Conservation (phyloP, 139 green algal genomes). For the Chara braunii region DNA sequence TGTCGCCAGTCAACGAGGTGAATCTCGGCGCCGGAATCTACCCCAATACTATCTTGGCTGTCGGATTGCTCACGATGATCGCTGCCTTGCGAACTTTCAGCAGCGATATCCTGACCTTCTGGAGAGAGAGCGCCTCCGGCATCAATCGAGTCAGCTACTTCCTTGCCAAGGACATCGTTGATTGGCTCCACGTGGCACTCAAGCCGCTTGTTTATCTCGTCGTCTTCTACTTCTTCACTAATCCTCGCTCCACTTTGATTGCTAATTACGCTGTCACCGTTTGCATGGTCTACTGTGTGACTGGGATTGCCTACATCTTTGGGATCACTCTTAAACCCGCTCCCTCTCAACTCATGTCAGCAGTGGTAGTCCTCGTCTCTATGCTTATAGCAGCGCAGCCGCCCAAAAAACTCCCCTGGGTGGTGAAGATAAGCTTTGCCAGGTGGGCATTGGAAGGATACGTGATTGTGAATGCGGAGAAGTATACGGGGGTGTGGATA, state of each 20-base stretch:
- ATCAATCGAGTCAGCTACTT: constrained; percentile 33
- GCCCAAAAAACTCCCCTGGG: not conserved
- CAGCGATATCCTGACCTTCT: constrained; percentile 19
- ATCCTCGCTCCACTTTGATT: constrained; percentile 20
- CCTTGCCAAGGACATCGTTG: constrained; percentile 28
- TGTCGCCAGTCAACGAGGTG: constrained; percentile 15
- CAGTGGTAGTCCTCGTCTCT: not conserved
- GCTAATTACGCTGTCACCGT: constrained; percentile 23
- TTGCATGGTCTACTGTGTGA: constrained; percentile 1
- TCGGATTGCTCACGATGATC: constrained; percentile 28
- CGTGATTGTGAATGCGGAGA: constrained; percentile 12
- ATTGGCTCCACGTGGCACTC: constrained; percentile 9
- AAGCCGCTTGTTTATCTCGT: constrained; percentile 27
- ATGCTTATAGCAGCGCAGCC: not conserved
- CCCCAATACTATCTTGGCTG: constrained; percentile 19
- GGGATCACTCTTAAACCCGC: constrained; percentile 7
- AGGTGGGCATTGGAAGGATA: constrained; percentile 13
- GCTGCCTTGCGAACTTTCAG: constrained; percentile 14
- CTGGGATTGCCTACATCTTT: constrained; percentile 25
- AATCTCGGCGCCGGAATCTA: constrained; percentile 3
- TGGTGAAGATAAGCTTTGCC: constrained; percentile 8
- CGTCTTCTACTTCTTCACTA: constrained; percentile 35
- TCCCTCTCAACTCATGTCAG: constrained; percentile 22
- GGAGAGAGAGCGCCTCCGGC: constrained; percentile 16
- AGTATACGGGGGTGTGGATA: constrained; percentile 25